Percentiles rank a stretch among this genome's conserved stretches.
Evolutionary conservation across 768 basidiomycete species (phyloP).

Genomic region (Boletus pseudopeckii): DNA sequence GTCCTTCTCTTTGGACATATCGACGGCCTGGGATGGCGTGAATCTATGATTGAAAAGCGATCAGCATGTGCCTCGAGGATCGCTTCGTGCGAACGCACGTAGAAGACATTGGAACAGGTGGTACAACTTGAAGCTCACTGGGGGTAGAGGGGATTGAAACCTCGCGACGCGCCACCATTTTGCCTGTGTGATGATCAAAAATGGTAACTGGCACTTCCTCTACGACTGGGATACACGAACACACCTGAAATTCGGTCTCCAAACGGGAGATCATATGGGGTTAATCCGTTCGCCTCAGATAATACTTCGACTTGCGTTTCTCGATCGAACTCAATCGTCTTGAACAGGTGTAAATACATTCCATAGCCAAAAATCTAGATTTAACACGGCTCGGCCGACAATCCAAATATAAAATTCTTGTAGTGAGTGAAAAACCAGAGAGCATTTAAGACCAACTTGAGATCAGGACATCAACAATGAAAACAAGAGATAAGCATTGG

Average conservation of each 20-base stretch:
- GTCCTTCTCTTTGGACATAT: conserved; percentile 66
- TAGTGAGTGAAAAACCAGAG: not conserved
- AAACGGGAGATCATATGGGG: no score
- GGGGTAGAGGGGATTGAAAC: not conserved
- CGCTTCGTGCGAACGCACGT: conserved; percentile 16
- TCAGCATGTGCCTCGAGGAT: conserved; percentile 2
- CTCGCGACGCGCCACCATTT: no score
- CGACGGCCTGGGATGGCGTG: conserved; percentile 51
- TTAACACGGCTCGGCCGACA: conserved; percentile 12
- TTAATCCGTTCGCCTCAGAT: not conserved
- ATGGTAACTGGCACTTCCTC: no score
- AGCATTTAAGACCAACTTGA: conserved; percentile 7
- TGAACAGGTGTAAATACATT: not conserved
- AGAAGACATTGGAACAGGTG: conserved; percentile 18
- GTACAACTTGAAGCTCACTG: not conserved
- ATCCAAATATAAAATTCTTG: conserved; percentile 3
- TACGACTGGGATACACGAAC: no score
- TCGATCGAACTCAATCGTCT: not conserved
- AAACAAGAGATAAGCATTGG: conserved; percentile 13
- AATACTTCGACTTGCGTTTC: not conserved
- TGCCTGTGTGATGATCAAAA: no score
- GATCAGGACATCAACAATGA: conserved; percentile 5
- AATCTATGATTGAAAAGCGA: conserved; percentile 39
- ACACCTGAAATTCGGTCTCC: no score
- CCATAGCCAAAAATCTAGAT: not conserved